Evolutionary conservation across 495 filamentous ascomycete genomes (phyloP), one percentile per base, ranked within the genome.

Genomic region (Sporormia fimetaria): DNA sequence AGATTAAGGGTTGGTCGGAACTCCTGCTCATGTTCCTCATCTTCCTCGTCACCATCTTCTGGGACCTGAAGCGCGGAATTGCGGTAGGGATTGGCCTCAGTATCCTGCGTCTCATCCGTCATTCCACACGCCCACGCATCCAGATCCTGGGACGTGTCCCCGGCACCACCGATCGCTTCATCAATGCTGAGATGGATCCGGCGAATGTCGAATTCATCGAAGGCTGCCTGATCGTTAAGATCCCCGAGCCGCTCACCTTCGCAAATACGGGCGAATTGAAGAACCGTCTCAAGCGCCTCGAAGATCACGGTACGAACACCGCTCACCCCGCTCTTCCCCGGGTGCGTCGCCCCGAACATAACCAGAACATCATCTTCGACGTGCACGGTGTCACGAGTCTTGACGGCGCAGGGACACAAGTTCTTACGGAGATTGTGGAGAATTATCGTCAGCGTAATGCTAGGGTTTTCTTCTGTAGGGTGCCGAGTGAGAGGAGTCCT

Each of bases 221-320:
- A 53, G 85, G 87, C 9, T 88, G 83, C 42, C 61, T 98, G 23
- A 93, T 98, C 46, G 86, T 96, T 35, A 95, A 94, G 62, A 94
- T 98, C 51, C 90, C 90, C 0, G 92, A 96, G 52, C 88, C 88
- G 0, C 67, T 98, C 27, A 96, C 92, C 0, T 98, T 98, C 52
- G 88, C 90, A 37, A 98, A 98, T 56, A 95, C 92, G 1, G 92
- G 92, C 14, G 83, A 90, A 39, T 66, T 98, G 15, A 93, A 87
- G 64, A 79, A 76, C 40, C 68, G 92, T 6, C 69, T 98, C 4
- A 68, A 82, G 11, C 67, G 92, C 9, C 63, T 98, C 5, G 90
- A 96, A 59, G 67, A 83, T 16, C 94, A 96, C 53, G 90, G 90
- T 9, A 83, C 84, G 0, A 75, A 62, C n/a, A 64, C 66, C 27